A percentile compares a stretch with the other conserved stretches of the same genome.
Evolutionary conservation across 2,329 filamentous ascomycete species (phyloP).

Genomic region (Aspergillus sp.): DNA sequence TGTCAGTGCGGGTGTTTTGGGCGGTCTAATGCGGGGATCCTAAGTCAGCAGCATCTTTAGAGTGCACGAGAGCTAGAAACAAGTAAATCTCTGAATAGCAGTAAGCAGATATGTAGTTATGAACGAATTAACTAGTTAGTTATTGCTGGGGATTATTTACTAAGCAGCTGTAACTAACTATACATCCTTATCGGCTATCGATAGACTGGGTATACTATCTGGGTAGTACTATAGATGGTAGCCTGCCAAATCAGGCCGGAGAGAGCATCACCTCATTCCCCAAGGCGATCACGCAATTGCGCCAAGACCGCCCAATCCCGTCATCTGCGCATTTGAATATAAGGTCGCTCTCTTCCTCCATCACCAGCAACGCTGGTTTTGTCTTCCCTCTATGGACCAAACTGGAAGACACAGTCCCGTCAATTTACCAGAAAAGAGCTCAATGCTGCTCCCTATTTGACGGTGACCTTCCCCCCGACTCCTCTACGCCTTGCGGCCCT

Average conservation of each 20-base stretch:
- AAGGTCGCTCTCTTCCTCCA: slow-evolving; percentile 28
- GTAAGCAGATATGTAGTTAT: too few relatives aligned
- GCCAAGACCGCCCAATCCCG: slow-evolving; percentile 31
- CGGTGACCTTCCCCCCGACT: not conserved
- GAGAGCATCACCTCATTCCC: slow-evolving; percentile 4
- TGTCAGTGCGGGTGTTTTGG: slow-evolving; percentile 41
- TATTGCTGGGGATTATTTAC: not conserved
- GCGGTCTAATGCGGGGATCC: slow-evolving; percentile 26
- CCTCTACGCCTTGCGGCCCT: not conserved
- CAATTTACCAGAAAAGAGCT: not conserved
- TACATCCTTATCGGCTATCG: not conserved
- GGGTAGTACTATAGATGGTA: not conserved
- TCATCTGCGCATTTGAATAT: slow-evolving; percentile 26
- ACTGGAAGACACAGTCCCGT: not conserved
- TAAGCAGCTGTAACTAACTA: not conserved
- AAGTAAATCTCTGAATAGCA: not conserved
- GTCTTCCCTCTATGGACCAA: slow-evolving; percentile 6
- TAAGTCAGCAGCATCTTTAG: too few relatives aligned
- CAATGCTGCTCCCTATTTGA: not conserved
- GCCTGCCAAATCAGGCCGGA: slow-evolving; percentile 7
- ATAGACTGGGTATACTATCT: not conserved
- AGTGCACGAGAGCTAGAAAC: too few relatives aligned
- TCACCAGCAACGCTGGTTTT: not conserved
- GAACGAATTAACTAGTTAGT: not conserved
- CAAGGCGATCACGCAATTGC: slow-evolving; percentile 36